phyloP scores from a whole-genome alignment of 1,284 basidiomycete species.

The Rhodotorula sp. region DNA sequence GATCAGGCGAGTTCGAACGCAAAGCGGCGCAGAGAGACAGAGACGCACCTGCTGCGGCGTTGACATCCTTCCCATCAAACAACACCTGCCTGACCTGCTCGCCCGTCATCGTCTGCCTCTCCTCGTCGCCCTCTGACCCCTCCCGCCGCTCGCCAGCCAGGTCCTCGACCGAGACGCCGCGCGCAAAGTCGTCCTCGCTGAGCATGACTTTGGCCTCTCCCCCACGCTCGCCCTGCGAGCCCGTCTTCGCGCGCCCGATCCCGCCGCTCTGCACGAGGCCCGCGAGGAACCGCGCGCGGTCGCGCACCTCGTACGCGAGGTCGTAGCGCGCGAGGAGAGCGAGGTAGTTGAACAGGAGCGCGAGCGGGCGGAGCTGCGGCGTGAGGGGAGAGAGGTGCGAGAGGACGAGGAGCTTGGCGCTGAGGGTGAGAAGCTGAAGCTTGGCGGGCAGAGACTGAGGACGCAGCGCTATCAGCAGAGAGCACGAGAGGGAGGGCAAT shows the following conservation, averaged over 20 bases:
- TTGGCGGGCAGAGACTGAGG: conserved; percentile 66
- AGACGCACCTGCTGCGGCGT: background rate
- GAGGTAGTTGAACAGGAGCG: conserved; percentile 66
- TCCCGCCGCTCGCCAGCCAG: background rate
- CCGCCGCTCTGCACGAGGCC: conserved; percentile 58
- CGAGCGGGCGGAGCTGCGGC: conserved; percentile 22
- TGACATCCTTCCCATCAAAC: conserved; percentile 33
- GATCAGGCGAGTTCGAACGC: background rate
- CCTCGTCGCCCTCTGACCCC: background rate
- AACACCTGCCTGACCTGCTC: conserved; percentile 29
- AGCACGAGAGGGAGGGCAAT: background rate
- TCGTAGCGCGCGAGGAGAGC: conserved; percentile 86
- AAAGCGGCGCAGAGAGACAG: background rate
- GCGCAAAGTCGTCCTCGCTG: conserved; percentile 39
- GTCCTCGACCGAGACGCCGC: conserved; percentile 37
- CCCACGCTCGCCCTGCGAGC: background rate
- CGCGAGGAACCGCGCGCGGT: conserved; percentile 77
- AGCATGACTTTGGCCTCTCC: conserved; percentile 22
- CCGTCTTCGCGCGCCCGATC: conserved; percentile 10
- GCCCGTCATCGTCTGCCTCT: conserved; percentile 14
- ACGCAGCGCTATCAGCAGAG: background rate
- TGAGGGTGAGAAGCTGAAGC: conserved; percentile 76
- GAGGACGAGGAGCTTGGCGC: conserved; percentile 74
- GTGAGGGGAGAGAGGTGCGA: conserved; percentile 56
- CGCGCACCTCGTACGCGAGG: conserved; percentile 79